Percentiles rank a stretch among this genome's conserved stretches.
These are phyloP conservation scores for Kurtzmaniella quercitrusa DNA, from an alignment of 1,139 yeast genomes.

Conservation along the genomic window DNA sequence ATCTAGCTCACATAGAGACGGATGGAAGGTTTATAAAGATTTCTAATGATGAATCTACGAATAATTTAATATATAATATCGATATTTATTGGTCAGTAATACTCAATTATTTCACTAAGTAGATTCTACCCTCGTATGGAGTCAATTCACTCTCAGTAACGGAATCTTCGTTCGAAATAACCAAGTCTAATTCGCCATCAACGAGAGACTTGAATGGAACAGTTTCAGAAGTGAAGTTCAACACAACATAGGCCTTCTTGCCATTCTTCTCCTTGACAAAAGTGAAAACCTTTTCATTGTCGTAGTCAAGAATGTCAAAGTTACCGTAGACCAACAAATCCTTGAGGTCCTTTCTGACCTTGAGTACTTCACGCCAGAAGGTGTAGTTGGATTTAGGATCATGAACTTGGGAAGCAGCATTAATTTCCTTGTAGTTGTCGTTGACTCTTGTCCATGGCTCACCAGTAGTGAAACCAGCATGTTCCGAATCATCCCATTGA, in stretches of 20 bases:
- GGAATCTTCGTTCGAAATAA: slow-evolving; percentile 23
- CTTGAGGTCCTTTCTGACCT: slow-evolving; percentile 40
- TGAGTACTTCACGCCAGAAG: slow-evolving; percentile 43
- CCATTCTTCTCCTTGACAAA: slow-evolving; percentile 25
- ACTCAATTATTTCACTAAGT: slow-evolving; percentile 15
- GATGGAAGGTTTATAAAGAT: no score
- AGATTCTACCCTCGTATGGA: slow-evolving; percentile 39
- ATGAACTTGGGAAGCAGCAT: slow-evolving; percentile 42
- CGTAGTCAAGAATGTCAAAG: slow-evolving; percentile 37
- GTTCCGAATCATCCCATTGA: slow-evolving; percentile 46
- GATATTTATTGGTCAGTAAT: background rate
- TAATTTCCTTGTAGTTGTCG: slow-evolving; percentile 46
- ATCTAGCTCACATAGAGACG: background rate
- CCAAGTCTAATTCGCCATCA: slow-evolving; percentile 27
- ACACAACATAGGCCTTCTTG: slow-evolving; percentile 32
- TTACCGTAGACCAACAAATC: slow-evolving; percentile 47
- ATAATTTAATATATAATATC: background rate
- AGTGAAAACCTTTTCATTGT: slow-evolving; percentile 34
- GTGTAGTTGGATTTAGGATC: slow-evolving; percentile 45
- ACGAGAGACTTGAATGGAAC: slow-evolving; percentile 25
- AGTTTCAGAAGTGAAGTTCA: slow-evolving; percentile 39
- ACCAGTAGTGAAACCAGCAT: slow-evolving; percentile 48
- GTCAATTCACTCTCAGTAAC: slow-evolving; percentile 20
- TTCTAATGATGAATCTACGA: background rate
- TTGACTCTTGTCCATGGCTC: slow-evolving; percentile 56